phyloP scores from a whole-genome alignment of 352 stramenopile genomes.

The Pythium folliculosum region DNA sequence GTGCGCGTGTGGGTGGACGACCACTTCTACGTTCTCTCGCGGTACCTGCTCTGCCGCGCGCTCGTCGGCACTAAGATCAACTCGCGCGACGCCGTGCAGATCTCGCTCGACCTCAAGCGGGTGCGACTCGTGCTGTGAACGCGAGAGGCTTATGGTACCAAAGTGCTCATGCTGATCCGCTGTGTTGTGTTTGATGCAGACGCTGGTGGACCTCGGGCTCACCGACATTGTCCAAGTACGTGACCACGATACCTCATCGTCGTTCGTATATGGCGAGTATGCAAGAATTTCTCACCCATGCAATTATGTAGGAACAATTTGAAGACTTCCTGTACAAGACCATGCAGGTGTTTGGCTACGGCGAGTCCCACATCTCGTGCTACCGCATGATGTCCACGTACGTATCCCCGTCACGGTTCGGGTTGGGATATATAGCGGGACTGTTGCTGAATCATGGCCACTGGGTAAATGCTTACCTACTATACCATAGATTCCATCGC shows the following conservation, averaged over 20 bases:
- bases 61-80: conserved; percentile 89
- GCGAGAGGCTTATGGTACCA: too few species aligned
- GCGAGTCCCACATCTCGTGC: conserved; percentile 78
- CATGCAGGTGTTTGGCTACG: conserved; percentile 88
- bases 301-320: conserved; percentile 68
- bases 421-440: neutral
- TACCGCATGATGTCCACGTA: conserved; percentile 90
- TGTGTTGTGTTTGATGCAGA: conserved; percentile 36
- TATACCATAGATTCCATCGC: conserved; percentile 66
- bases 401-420: neutral
- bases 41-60: conserved; percentile 82
- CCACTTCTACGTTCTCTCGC: conserved; percentile 88
- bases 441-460: neutral
- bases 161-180: neutral
- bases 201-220: conserved; percentile 81
- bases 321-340: conserved; percentile 92
- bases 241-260: too few species aligned
- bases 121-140: conserved; percentile 31
- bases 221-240: conserved; percentile 80
- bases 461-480: neutral
- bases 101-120: conserved; percentile 87
- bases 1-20: conserved; percentile 89
- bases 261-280: neutral
- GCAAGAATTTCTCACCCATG: neutral
- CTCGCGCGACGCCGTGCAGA: conserved; percentile 84